Base-by-base conservation (phyloP, 768 basidiomycete species). In the Amanita pallidorosea region DNA sequence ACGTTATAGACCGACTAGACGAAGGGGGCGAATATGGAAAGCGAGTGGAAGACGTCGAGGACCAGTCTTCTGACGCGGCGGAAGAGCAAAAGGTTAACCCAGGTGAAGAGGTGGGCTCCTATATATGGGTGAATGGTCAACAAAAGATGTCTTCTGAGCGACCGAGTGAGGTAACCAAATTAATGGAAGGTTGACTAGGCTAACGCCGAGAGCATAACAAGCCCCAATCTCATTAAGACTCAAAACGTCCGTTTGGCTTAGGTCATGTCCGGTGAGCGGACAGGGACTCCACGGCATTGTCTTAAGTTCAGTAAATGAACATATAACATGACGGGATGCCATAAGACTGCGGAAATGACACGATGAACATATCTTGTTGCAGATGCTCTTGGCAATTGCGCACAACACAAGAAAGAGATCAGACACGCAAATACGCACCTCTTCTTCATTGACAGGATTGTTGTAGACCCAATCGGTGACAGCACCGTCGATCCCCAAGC, bases 391-490 rank as follows among this genome's bases (percentile, higher is more conserved):
- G 12, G 5, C 27, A 35, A 13, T 9, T 31, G 27, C 29, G 8
- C 15, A 23, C 18, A 35, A 47, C 22, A 36, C 17, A 36, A 15
- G 23, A 37, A 22, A 25, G 7, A 48, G 4, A 36, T 22, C 38
- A 22, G 13, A 38, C n/a, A 17, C 11, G 7, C 22, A 9, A n/a
- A 8, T 25, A 67, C 67, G 51, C 63, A 64, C 71, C 47, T 71
- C 71, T 46, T 78, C 82, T 53, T 76, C 81, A 37, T 70, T 67
- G 23, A 77, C 56, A 1, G 79, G 65, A 42, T 81, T 78, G 52
- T 76, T 80, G 63, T 86, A 86, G 60, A 88, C 84, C 80, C 85
- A 85, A 54, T 81, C 69, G 5, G 82, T 75, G 17, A 87, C 77
- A 23, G 77, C 70, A 15, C 73, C 68, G 54, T 76, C 84, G 31